These are phyloP conservation scores for Starmerella vaccinii DNA, from an alignment of 805 yeast species.

Conservation along the genomic window DNA sequence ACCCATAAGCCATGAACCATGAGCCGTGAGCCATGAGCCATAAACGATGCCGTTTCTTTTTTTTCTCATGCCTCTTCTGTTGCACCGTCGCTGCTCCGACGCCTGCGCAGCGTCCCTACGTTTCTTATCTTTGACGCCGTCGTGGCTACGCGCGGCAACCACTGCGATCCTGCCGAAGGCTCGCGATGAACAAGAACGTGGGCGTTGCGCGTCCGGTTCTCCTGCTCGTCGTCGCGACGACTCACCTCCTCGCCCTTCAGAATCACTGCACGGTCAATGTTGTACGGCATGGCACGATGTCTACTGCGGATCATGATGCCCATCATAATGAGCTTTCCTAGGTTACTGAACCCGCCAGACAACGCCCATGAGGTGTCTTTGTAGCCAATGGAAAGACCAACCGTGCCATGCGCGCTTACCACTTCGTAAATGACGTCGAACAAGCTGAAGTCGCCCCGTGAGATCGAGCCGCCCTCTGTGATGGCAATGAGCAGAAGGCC, in stretches of 20 bases:
- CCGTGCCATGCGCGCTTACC: conserved; percentile 93
- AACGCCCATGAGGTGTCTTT: conserved; percentile 60
- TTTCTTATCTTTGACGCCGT: conserved; percentile 19
- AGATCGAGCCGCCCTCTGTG: conserved; percentile 61
- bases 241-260: conserved; percentile 51
- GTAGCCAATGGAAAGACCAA: conserved; percentile 82
- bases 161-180: conserved; percentile 9
- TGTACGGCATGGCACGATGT: conserved; percentile 91
- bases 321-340: conserved; percentile 75
- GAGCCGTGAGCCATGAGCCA: too few relatives aligned
- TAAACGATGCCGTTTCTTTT: too few relatives aligned
- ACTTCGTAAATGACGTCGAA: conserved; percentile 76
- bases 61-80: not conserved
- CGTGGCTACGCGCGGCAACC: conserved; percentile 23
- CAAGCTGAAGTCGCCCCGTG: conserved; percentile 17
- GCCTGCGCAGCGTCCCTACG: conserved; percentile 17
- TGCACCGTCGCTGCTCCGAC: conserved; percentile 1
- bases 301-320: conserved; percentile 91
- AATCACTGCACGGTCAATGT: conserved; percentile 88
- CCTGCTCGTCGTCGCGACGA: conserved; percentile 25
- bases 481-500: conserved; percentile 81
- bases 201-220: conserved; percentile 20
- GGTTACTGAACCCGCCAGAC: conserved; percentile 54
- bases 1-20: too few relatives aligned
- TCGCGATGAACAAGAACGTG: conserved; percentile 15